Evolutionary conservation across 768 basidiomycete species (phyloP), one percentile per base, ranked within the genome.

Genomic region (Tylopilus plumbeoviolaceoides): DNA sequence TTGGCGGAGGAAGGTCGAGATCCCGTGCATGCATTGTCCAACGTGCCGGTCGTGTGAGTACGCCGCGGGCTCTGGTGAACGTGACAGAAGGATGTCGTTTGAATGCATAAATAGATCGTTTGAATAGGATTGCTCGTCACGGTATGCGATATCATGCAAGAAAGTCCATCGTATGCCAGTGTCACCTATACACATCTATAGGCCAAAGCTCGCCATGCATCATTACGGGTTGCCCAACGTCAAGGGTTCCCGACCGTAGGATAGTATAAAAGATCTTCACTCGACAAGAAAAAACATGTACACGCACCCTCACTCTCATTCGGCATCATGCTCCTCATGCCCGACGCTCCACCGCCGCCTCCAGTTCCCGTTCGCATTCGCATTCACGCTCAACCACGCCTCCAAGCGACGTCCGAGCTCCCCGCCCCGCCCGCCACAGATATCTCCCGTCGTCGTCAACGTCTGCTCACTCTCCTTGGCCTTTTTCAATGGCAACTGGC

Each of bases 391-490:
- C 59, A 90, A 72, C 84, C 87, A 87, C 39, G 84, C 87, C 69
- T 91, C 89, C 49, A 91, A 70, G 50, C 89, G 70, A 48, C 85
- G 70, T 38, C 89, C 88, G 7, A 91, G 71, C 72, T 90, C 89
- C 9, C 87, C 87, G 0, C 89, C 89, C 17, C 85, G 76, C 33
- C 88, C 89, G 36, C 88, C 89, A 67, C 88, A 89, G 25, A 84
- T 79, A 65, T 90, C 89, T 0, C 89, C 88, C 35, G 80, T 84
- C 48, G 76, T 81, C 52, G 83, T 78, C 64, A 91, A 68, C 73
- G 82, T 80, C 72, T 83, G 81, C 69, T 88, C 87, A 65, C 76
- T 79, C 68, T 85, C 82, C 67, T 77, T 74, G 66, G 87, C 85
- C 54, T 77, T 75, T 43, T 76, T 75, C 54, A 85, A 73, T 15